Conservation (phyloP, 331 rosid species). For the Saraca asoca region DNA sequence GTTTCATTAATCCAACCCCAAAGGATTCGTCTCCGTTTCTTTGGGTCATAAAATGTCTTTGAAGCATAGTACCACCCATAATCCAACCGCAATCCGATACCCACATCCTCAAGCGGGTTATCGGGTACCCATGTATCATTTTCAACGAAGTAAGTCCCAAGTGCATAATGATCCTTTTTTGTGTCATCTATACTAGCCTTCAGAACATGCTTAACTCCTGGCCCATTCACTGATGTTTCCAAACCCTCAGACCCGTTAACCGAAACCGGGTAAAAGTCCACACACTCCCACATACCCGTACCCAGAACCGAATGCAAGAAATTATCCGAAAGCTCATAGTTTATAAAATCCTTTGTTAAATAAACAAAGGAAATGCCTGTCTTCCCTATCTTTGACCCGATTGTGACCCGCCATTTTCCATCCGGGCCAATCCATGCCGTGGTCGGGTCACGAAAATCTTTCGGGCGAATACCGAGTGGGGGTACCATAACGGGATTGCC, state of each 20-base stretch:
- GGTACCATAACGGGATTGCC: slow-evolving; percentile 68
- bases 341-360: slow-evolving; percentile 51
- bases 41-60: slow-evolving; percentile 73
- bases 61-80: slow-evolving; percentile 88
- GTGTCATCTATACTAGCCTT: slow-evolving; percentile 82
- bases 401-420: slow-evolving; percentile 57
- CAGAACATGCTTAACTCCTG: slow-evolving; percentile 63
- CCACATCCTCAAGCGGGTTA: slow-evolving; percentile 74
- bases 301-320: slow-evolving; percentile 65
- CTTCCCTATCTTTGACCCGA: slow-evolving; percentile 55
- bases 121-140: slow-evolving; percentile 90
- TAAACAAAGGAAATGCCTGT: slow-evolving; percentile 63
- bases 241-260: slow-evolving; percentile 56
- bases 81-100: slow-evolving; percentile 68
- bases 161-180: slow-evolving; percentile 58
- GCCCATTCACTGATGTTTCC: slow-evolving; percentile 60
- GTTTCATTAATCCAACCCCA: slow-evolving; percentile 89
- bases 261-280: slow-evolving; percentile 75
- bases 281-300: slow-evolving; percentile 97
- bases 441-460: slow-evolving; percentile 77
- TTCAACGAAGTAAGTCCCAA: slow-evolving; percentile 58
- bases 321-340: slow-evolving; percentile 38
- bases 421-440: slow-evolving; percentile 75
- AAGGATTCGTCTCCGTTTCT: slow-evolving; percentile 59
- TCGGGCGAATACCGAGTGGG: slow-evolving; percentile 45